phyloP scores from a whole-genome alignment of 768 basidiomycete species.

The Tricholoma saponaceum region DNA sequence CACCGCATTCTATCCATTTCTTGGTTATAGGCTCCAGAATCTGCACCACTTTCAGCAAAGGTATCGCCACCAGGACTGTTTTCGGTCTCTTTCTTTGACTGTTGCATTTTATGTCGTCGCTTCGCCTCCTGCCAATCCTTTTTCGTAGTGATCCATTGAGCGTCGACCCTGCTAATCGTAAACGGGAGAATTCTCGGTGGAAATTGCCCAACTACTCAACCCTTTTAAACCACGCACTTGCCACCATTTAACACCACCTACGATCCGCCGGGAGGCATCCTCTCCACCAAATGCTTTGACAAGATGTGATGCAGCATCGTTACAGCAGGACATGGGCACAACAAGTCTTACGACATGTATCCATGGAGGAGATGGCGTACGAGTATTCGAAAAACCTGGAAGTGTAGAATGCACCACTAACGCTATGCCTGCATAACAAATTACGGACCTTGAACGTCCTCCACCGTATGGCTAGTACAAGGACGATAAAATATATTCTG shows the following conservation, averaged over 20 bases:
- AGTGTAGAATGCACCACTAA: neutral
- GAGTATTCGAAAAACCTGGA: constrained; percentile 69
- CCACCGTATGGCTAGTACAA: constrained; percentile 74
- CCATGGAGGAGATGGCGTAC: constrained; percentile 83
- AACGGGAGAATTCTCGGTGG: constrained; percentile 3
- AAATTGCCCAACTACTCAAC: constrained; percentile 32
- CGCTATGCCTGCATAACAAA: neutral
- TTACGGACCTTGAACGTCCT: constrained; percentile 63
- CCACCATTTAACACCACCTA: constrained; percentile 97
- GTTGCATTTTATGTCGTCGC: constrained; percentile 46
- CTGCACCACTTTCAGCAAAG: constrained; percentile 11
- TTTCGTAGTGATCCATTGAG: constrained; percentile 83
- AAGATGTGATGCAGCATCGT: constrained; percentile 67
- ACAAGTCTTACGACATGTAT: constrained; percentile 67
- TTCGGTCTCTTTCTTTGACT: constrained; percentile 26
- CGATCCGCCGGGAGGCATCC: constrained; percentile 58
- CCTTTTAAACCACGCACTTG: constrained; percentile 85
- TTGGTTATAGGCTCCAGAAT: constrained; percentile 46
- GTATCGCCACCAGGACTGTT: constrained; percentile 4
- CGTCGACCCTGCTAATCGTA: constrained; percentile 56
- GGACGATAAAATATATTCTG: neutral
- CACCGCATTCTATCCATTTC: constrained; percentile 85
- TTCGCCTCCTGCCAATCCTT: constrained; percentile 78
- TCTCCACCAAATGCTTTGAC: constrained; percentile 85
- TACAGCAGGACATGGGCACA: constrained; percentile 73